phyloP scores from a whole-genome alignment of 148 eudicot species.

The Euryodendron excelsum region DNA sequence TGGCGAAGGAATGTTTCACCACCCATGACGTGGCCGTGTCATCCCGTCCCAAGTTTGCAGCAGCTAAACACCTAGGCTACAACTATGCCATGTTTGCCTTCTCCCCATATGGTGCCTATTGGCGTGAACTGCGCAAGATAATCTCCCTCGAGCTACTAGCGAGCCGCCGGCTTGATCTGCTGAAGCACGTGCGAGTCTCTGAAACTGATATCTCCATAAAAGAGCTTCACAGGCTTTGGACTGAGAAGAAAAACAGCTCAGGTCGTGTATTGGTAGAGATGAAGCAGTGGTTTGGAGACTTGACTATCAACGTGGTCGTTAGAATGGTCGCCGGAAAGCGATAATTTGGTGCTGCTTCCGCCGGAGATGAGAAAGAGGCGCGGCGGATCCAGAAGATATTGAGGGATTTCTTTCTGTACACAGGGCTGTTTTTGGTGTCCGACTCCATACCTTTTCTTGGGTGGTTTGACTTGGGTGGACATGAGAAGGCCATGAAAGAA shows the following conservation, averaged over 20 bases:
- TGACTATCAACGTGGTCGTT: background rate
- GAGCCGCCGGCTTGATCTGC: background rate
- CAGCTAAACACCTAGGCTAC: background rate
- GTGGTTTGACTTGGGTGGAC: constrained; percentile 24
- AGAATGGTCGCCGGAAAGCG: background rate
- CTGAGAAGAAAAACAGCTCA: background rate
- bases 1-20: constrained; percentile 7
- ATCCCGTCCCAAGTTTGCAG: background rate
- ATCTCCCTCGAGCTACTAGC: constrained; percentile 3
- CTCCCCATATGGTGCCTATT: background rate
- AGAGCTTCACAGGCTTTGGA: constrained; percentile 10
- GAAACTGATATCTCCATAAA: background rate
- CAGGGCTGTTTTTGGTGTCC: constrained; percentile 1
- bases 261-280: background rate
- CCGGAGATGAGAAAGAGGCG: background rate
- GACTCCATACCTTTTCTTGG: constrained; percentile 21
- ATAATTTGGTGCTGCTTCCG: background rate
- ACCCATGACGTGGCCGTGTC: background rate
- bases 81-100: constrained; percentile 1
- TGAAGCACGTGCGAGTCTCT: background rate
- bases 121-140: constrained; percentile 1
- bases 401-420: background rate
- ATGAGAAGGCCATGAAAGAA: constrained; percentile 17
- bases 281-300: background rate
- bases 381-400: background rate